phyloP scores from a whole-genome alignment of 768 basidiomycete genomes.

The Rhodotorula kratochvilovae region DNA sequence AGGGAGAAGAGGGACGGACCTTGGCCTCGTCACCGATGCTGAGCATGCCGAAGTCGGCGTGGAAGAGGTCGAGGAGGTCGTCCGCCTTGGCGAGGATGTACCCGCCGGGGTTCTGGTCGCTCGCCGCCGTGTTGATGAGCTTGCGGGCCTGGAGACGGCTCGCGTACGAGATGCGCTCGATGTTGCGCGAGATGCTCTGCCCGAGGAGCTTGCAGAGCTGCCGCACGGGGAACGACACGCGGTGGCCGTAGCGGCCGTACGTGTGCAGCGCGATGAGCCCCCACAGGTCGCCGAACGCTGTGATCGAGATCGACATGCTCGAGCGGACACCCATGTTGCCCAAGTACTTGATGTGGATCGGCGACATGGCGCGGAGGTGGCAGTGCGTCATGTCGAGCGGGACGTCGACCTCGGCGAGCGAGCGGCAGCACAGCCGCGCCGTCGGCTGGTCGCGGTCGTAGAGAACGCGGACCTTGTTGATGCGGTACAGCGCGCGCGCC shows the following conservation, averaged over 20 bases:
- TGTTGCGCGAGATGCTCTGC: slow-evolving; percentile 72
- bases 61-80: slow-evolving; percentile 70
- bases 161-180: slow-evolving; percentile 73
- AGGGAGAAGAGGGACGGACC: slow-evolving; percentile 49
- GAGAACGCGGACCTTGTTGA: slow-evolving; percentile 71
- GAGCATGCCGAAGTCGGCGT: slow-evolving; percentile 64
- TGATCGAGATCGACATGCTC: slow-evolving; percentile 79
- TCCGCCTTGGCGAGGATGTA: slow-evolving; percentile 56
- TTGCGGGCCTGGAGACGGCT: slow-evolving; percentile 70
- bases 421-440: slow-evolving; percentile 65
- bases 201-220: slow-evolving; percentile 75
- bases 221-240: slow-evolving; percentile 76
- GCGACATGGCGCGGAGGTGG: slow-evolving; percentile 79
- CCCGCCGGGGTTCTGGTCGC: slow-evolving; percentile 64
- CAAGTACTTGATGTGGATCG: slow-evolving; percentile 74
- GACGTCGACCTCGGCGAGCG: slow-evolving; percentile 60
- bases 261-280: slow-evolving; percentile 50
- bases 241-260: slow-evolving; percentile 70
- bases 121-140: slow-evolving; percentile 68
- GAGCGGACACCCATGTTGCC: slow-evolving; percentile 77
- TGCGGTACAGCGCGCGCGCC: slow-evolving; percentile 64
- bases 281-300: slow-evolving; percentile 74
- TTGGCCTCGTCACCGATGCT: slow-evolving; percentile 61
- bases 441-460: slow-evolving; percentile 70
- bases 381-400: slow-evolving; percentile 81